Base-by-base conservation (phyloP, 148 eudicot genomes). In the Chenopodium berlandieri region DNA sequence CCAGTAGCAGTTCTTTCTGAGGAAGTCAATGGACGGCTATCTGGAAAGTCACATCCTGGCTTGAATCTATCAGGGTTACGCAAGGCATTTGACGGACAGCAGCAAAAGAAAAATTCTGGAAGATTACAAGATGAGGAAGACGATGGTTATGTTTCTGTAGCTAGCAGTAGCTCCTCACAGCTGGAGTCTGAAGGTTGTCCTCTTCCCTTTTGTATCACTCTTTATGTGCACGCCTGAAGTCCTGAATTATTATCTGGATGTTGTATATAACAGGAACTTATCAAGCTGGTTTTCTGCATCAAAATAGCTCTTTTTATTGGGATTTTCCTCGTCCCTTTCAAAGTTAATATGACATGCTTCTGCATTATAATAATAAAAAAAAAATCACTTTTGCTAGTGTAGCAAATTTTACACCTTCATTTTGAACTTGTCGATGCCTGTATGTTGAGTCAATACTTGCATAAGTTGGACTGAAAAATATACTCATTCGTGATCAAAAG, bases 1-100 rank as follows among this genome's bases (percentile, higher is more conserved):
- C 94, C 99, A n/a, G 89, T 80, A 17, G 94, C 89, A 58, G 95
- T 96, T 83, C 75, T 92, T 65, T 88, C 94, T 58, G 94, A 96
- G 63, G 97, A 94, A 84, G 86, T 94, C 83, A 86, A 88, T 83
- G 92, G 88, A 60, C 91, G 89, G 79, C 84, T 92, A 58, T 90
- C 95, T 67, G 98, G 97, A 27, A 92, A 90, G 80, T 79, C 87
- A 5, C 86, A 79, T 72, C 50, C 64, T 78, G 89, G 88, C 77
- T 87, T 79, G 80, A 91, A 82, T 32, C 76, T 88, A 58, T 85
- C 94, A 2, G 85, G 88, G 8, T 65, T 86, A 74, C 87, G 88
- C 78, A 90, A 87, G 83, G 91, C 80, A 71, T 87, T 78, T 23
- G 91, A 86, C 72, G 92, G 89, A 73, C 88, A 84, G 63, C 78